These are phyloP conservation scores for Neurospora sp. DNA, from an alignment of 495 filamentous ascomycete genomes.

Conservation along the genomic window DNA sequence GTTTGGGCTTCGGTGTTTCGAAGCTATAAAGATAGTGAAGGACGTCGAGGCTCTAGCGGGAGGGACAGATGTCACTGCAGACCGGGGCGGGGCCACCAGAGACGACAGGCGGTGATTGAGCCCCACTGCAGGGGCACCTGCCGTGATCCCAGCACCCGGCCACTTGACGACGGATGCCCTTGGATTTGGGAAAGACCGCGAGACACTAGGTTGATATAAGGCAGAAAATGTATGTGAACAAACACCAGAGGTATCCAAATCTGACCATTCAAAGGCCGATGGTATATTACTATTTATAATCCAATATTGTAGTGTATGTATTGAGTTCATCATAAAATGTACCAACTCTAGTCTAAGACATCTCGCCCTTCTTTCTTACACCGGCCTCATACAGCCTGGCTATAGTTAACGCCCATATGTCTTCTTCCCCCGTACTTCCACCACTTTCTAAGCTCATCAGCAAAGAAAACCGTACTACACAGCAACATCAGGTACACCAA, in stretches of 20 bases:
- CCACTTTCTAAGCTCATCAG: constrained; percentile 83
- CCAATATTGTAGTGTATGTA: neutral
- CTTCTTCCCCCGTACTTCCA: constrained; percentile 37
- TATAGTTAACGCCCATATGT: constrained; percentile 32
- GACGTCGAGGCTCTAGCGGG: neutral
- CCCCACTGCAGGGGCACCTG: neutral
- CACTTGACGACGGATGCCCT: neutral
- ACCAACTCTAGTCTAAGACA: neutral
- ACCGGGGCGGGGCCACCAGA: neutral
- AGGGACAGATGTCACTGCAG: neutral
- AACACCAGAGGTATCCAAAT: neutral
- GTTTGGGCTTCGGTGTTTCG: neutral
- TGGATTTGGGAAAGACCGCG: neutral
- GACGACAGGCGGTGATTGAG: neutral
- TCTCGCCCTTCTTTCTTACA: neutral
- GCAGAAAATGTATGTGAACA: neutral
- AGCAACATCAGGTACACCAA: constrained; percentile 58
- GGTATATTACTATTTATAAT: neutral
- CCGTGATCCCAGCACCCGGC: neutral
- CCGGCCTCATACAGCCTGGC: constrained; percentile 35
- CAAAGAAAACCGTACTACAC: constrained; percentile 87
- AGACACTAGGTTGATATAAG: neutral
- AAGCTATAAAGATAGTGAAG: neutral
- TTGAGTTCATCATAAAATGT: neutral
- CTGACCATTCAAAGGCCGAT: neutral